phyloP scores from a whole-genome alignment of 2,329 filamentous ascomycete genomes.

The Sporothrix schenckii region DNA sequence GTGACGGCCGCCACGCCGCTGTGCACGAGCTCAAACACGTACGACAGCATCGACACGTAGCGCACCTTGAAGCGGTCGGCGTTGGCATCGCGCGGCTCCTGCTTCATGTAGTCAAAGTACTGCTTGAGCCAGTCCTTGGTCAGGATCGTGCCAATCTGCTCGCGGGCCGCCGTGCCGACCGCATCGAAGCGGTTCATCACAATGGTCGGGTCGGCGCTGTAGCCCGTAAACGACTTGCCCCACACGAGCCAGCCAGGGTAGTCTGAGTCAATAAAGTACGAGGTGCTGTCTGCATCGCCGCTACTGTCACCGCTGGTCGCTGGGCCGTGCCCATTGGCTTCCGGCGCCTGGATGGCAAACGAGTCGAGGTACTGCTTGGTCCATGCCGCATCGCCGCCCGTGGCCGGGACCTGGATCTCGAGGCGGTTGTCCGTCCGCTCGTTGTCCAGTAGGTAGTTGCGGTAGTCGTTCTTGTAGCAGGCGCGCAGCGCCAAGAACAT shows the following conservation, averaged over 20 bases:
- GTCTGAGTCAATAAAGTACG: slow-evolving; percentile 85
- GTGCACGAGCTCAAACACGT: slow-evolving; percentile 87
- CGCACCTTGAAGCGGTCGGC: slow-evolving; percentile 81
- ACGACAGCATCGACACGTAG: slow-evolving; percentile 82
- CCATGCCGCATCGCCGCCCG: slow-evolving; percentile 72
- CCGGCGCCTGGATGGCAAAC: slow-evolving; percentile 61
- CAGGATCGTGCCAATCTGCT: slow-evolving; percentile 77
- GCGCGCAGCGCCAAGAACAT: slow-evolving; percentile 86
- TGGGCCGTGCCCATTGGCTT: slow-evolving; percentile 44
- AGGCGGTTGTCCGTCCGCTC: slow-evolving; percentile 78
- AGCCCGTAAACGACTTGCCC: slow-evolving; percentile 83
- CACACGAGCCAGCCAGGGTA: slow-evolving; percentile 96
- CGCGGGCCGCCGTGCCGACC: slow-evolving; percentile 71
- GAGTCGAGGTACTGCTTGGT: slow-evolving; percentile 75
- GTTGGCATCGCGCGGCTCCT: slow-evolving; percentile 40
- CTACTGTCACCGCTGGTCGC: neutral
- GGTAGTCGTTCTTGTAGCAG: slow-evolving; percentile 81
- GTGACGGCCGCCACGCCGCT: slow-evolving; percentile 75
- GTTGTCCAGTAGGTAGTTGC: slow-evolving; percentile 80
- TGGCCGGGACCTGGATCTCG: slow-evolving; percentile 64
- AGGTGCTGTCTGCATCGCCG: slow-evolving; percentile 46
- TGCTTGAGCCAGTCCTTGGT: slow-evolving; percentile 83
- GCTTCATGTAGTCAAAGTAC: slow-evolving; percentile 72
- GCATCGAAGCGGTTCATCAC: slow-evolving; percentile 74
- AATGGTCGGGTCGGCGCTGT: slow-evolving; percentile 68